These are phyloP conservation scores for Teunomyces gatunensis DNA, from an alignment of 805 yeast species.

Conservation along the genomic window DNA sequence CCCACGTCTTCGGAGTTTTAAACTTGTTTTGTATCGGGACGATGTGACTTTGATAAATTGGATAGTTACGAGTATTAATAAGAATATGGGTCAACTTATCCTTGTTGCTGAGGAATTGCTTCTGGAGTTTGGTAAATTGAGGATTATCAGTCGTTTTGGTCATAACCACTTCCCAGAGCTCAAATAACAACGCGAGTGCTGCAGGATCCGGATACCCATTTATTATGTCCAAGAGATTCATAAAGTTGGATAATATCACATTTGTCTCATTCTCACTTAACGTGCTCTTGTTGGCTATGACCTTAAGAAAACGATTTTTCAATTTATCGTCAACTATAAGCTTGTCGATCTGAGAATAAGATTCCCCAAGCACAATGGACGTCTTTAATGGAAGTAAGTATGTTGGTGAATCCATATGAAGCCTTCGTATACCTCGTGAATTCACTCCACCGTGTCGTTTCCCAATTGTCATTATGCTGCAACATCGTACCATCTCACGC, in stretches of 20 bases:
- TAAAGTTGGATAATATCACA: constrained; percentile 16
- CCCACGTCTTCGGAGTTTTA: constrained; percentile 15
- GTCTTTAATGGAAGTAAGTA: not conserved
- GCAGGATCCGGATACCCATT: constrained; percentile 16
- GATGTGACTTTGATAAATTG: constrained; percentile 17
- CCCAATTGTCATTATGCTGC: not conserved
- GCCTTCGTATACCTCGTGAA: not conserved
- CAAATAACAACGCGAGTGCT: constrained; percentile 18
- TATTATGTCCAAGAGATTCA: constrained; percentile 21
- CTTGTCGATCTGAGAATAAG: constrained; percentile 7
- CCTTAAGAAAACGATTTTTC: constrained; percentile 13
- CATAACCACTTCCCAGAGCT: constrained; percentile 25
- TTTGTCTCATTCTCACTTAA: constrained; percentile 9
- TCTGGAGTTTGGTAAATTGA: constrained; percentile 13
- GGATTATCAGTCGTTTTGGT: constrained; percentile 1
- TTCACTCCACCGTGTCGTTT: not conserved
- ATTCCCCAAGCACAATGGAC: constrained; percentile 6
- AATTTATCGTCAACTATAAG: constrained; percentile 8
- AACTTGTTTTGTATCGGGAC: constrained; percentile 14
- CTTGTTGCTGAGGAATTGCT: constrained; percentile 15
- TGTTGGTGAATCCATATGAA: not conserved
- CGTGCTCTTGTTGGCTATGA: constrained; percentile 7
- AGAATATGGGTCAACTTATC: constrained; percentile 23
- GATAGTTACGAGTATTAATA: constrained; percentile 25
- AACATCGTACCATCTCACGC: constrained; percentile 2